Evolutionary conservation across 768 basidiomycete genomes (phyloP).

Genomic region (Dictyophora rubrovolvata): DNA sequence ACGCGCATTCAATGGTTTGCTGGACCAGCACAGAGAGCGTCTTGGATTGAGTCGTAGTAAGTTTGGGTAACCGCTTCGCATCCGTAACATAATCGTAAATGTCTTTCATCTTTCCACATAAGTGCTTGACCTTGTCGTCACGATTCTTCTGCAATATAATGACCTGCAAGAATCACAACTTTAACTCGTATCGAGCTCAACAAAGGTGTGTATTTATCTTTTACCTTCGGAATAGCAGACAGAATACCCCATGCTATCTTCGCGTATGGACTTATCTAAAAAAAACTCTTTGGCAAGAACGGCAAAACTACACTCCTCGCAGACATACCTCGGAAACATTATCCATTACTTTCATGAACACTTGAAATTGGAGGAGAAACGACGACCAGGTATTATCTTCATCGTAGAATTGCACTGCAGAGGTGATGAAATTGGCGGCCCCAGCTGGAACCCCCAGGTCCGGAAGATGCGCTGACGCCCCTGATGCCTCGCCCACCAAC

Average conservation of each 20-base stretch:
- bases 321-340: too few species aligned
- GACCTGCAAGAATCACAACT: neutral
- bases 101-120: neutral
- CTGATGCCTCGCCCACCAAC: too few species aligned
- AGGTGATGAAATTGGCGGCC: too few species aligned
- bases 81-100: neutral
- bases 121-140: too few species aligned
- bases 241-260: neutral
- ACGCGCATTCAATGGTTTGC: slow-evolving; percentile 23
- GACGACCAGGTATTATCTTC: too few species aligned
- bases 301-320: too few species aligned
- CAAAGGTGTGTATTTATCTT: neutral
- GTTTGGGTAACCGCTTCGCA: neutral
- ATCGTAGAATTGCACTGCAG: too few species aligned
- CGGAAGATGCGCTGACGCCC: too few species aligned
- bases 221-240: neutral
- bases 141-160: neutral
- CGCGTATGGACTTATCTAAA: neutral
- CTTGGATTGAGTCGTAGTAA: too few species aligned
- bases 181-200: neutral
- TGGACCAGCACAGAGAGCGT: slow-evolving; percentile 6
- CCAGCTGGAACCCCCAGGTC: too few species aligned
- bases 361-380: too few species aligned
- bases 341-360: too few species aligned
- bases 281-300: neutral